Evolutionary conservation across 768 basidiomycete species (phyloP).

Genomic region (Chalciporus pseudorubinellus): DNA sequence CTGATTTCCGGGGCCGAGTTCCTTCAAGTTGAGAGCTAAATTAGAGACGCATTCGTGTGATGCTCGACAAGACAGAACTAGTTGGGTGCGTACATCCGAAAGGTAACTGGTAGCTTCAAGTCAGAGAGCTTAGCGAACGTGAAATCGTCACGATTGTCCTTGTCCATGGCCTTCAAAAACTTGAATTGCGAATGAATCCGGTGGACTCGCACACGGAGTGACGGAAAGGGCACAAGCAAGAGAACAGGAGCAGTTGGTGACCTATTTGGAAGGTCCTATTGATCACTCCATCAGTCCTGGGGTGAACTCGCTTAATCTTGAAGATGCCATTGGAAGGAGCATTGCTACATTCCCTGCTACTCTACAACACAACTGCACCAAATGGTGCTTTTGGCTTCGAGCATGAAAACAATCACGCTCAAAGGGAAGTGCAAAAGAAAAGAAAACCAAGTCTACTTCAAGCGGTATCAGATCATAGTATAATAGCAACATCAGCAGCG

Average conservation of each 20-base stretch:
- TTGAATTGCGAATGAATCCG: not conserved
- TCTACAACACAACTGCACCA: constrained; percentile 21
- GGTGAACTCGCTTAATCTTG: too few species aligned
- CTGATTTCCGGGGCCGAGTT: constrained; percentile 61
- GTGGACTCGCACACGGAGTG: not conserved
- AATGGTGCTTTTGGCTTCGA: constrained; percentile 24
- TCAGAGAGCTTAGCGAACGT: constrained; percentile 91
- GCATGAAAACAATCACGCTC: constrained; percentile 12
- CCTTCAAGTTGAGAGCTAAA: constrained; percentile 85
- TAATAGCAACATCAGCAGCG: not conserved
- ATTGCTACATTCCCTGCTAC: not conserved
- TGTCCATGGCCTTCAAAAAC: constrained; percentile 42
- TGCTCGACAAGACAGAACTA: not conserved
- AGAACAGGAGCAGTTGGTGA: constrained; percentile 1
- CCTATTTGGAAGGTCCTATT: constrained; percentile 1
- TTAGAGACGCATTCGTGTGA: not conserved
- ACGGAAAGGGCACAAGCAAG: too few species aligned
- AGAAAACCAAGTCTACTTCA: not conserved
- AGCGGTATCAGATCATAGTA: constrained; percentile 8
- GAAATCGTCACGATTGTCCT: constrained; percentile 79
- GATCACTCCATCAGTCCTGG: too few species aligned
- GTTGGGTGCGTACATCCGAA: constrained; percentile 61
- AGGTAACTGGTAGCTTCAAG: constrained; percentile 82
- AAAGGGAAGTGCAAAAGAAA: constrained; percentile 6
- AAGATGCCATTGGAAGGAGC: not conserved